phyloP scores from a whole-genome alignment of 352 stramenopile species.

The Thraustotheca clavata region DNA sequence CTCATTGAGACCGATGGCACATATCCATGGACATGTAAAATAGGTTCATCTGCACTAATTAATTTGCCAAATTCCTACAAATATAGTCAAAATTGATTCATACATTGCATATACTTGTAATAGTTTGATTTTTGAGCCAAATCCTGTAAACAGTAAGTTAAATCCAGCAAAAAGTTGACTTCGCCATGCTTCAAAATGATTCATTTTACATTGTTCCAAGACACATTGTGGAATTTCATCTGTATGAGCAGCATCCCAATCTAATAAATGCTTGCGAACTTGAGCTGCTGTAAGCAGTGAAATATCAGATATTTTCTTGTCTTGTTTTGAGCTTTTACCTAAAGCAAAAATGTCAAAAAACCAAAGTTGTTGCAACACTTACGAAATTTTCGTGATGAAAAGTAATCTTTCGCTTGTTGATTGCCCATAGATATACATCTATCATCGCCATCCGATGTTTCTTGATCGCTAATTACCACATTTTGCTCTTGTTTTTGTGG shows the following conservation, averaged over 20 bases:
- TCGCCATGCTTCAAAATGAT: conserved; percentile 34
- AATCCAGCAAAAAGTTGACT: conserved; percentile 36
- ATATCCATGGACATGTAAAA: conserved; percentile 51
- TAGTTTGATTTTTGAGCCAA: conserved; percentile 45
- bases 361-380: background rate
- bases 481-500: no score
- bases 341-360: background rate
- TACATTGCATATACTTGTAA: conserved; percentile 29
- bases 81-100: background rate
- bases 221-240: background rate
- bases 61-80: conserved; percentile 33
- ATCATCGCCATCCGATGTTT: background rate
- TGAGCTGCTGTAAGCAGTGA: conserved; percentile 2
- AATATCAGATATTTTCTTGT: conserved; percentile 16
- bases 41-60: conserved; percentile 28
- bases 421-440: conserved; percentile 12
- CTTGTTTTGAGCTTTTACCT: conserved; percentile 16
- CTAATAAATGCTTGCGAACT: background rate
- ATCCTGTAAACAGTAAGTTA: conserved; percentile 44
- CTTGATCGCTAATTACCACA: background rate
- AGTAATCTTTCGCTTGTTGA: conserved; percentile 19
- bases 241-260: background rate
- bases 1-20: conserved; percentile 40
- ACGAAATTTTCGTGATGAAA: conserved; percentile 20
- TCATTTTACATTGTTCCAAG: background rate